Evolutionary conservation across 495 filamentous ascomycete species (phyloP), one percentile per base, ranked within the genome.

Genomic region (Lasiosphaeria ovina): DNA sequence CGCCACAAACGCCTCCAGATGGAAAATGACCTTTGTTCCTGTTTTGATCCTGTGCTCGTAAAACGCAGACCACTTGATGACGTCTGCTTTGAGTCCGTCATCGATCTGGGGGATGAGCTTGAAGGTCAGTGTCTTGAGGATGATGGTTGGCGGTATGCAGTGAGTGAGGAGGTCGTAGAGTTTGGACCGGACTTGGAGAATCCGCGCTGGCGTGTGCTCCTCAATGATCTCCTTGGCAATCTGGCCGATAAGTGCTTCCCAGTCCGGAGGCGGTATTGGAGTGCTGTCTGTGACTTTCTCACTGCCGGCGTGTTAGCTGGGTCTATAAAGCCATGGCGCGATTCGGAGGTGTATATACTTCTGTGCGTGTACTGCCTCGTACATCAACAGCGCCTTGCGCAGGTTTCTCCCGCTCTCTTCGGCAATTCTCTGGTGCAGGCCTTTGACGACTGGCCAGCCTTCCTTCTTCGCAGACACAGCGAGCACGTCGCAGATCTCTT

Each of bases 1-100:
- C 35, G 95, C 93, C 38, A 98, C 93, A 76, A 98, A 98, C 31
- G 94, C 94, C 77, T 98, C 94, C 0, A 98, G 82, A 66, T 98
- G 94, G 73, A 98, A 98, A 51, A 98, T 97, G 32, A 93, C 87
- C 83, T 98, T 98, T 77, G 78, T 93, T 44, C 94, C 94, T 62
- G 89, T 84, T 62, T 88, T 87, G 71, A 97, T 89, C 61, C 94
- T 83, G 73, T 98, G 94, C 72, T 98, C 95, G 68, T 94, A 98
- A 66, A 97, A 97, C 0, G 94, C 94, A 32, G 90, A 88, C 93
- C 93, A 98, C 71, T 88, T 90, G 66, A 98, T 91, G 5, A 98
- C 88, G 4, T 98, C 92, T 6, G 89, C 83, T 73, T 97, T 97
- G 45, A 98, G 76, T 24, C 80, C 85, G 69, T 96, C 92, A 63